phyloP scores from a whole-genome alignment of 2,329 filamentous ascomycete species.

The Fusarium sp. region DNA sequence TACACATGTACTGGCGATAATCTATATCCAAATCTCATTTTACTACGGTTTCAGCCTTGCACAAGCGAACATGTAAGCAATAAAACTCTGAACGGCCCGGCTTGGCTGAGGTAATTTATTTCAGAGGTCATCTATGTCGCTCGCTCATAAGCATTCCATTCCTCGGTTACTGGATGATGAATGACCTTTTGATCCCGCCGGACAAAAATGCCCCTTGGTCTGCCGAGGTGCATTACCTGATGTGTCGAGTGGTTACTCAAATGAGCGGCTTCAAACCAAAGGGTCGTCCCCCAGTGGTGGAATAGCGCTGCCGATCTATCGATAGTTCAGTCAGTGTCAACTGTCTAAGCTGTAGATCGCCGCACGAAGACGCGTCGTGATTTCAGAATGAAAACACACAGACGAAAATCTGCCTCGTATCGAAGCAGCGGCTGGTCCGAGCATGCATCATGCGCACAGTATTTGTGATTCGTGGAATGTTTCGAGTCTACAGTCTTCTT shows the following conservation, averaged over 20 bases:
- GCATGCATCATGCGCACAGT: neutral
- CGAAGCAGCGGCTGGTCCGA: too few relatives aligned
- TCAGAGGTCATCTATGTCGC: neutral
- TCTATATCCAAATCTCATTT: slow-evolving; percentile 9
- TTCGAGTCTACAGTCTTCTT: slow-evolving; percentile 1
- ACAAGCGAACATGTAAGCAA: neutral
- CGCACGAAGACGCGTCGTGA: slow-evolving; percentile 10
- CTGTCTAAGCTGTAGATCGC: slow-evolving; percentile 21
- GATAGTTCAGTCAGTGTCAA: slow-evolving; percentile 6
- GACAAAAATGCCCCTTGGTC: slow-evolving; percentile 9
- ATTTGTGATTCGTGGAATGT: neutral
- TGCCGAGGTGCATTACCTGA: slow-evolving; percentile 23
- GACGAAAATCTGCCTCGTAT: neutral
- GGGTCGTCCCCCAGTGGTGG: slow-evolving; percentile 23
- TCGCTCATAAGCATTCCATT: neutral
- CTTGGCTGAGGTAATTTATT: slow-evolving; percentile 2
- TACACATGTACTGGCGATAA: too few relatives aligned
- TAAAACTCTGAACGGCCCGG: neutral
- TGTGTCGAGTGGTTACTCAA: slow-evolving; percentile 20
- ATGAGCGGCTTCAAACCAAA: slow-evolving; percentile 26
- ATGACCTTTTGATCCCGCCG: neutral
- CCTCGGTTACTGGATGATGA: neutral
- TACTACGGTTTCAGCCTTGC: slow-evolving; percentile 16
- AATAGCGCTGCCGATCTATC: slow-evolving; percentile 37
- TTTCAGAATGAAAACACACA: neutral